Conservation (phyloP, 2,329 filamentous ascomycete genomes). For the Keithomyces neogunnii region DNA sequence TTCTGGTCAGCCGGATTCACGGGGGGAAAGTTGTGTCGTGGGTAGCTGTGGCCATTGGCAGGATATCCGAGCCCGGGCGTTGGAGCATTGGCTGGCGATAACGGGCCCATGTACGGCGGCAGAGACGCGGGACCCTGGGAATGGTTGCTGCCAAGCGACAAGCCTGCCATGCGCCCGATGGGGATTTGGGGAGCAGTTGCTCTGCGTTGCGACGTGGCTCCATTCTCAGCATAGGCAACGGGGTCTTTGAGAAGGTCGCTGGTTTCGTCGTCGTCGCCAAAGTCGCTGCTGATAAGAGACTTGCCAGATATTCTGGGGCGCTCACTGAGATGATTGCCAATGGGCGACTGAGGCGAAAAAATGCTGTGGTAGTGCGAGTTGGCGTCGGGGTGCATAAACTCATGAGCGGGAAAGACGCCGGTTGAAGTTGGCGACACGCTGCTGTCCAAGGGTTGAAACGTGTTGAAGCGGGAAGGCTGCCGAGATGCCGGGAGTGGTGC, state of each 20-base stretch:
- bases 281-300: constrained; percentile 61
- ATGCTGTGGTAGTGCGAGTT: constrained; percentile 50
- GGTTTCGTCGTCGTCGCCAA: constrained; percentile 59
- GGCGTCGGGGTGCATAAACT: constrained; percentile 50
- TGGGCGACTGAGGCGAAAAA: constrained; percentile 67
- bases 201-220: constrained; percentile 41
- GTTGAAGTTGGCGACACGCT: constrained; percentile 50
- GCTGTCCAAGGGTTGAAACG: constrained; percentile 53
- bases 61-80: constrained; percentile 21
- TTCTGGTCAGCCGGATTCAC: constrained; percentile 95
- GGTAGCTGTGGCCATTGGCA: constrained; percentile 43
- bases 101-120: constrained; percentile 38
- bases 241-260: constrained; percentile 64
- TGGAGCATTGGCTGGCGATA: constrained; percentile 44
- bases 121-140: constrained; percentile 43
- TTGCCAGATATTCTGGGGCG: constrained; percentile 56
- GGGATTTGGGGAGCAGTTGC: constrained; percentile 66
- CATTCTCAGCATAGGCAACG: constrained; percentile 61
- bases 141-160: constrained; percentile 63
- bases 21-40: constrained; percentile 64
- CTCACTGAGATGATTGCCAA: constrained; percentile 61
- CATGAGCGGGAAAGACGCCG: constrained; percentile 40
- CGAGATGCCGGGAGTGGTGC: constrained; percentile 36
- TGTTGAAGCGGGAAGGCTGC: constrained; percentile 52
- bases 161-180: constrained; percentile 55